Evolutionary conservation across 2,329 filamentous ascomycete genomes (phyloP).

Genomic region (Verticillium klebahnii): DNA sequence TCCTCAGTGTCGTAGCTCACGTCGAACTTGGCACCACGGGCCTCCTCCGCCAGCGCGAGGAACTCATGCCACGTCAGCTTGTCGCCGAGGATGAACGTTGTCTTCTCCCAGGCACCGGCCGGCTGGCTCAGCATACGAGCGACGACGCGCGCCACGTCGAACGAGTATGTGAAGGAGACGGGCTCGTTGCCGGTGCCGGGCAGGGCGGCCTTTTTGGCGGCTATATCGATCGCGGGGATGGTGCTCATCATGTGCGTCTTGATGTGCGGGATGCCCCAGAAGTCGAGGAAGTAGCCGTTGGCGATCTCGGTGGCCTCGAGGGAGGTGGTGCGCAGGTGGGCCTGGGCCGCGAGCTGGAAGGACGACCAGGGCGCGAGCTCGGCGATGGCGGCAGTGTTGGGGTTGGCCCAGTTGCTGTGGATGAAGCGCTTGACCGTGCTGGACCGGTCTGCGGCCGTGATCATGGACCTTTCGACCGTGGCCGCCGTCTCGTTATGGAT

Average conservation of each 20-base stretch:
- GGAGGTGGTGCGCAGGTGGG: background rate
- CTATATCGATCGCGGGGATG: conserved; percentile 1
- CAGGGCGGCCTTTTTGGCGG: background rate
- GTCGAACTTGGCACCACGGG: conserved; percentile 24
- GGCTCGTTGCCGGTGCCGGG: conserved; percentile 5
- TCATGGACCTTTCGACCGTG: conserved; percentile 33
- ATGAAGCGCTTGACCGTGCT: conserved; percentile 32
- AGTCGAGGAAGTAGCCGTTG: conserved; percentile 20
- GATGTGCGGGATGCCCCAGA: conserved; percentile 19
- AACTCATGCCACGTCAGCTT: conserved; percentile 31
- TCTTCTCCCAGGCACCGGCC: conserved; percentile 31
- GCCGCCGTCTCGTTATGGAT: conserved; percentile 22
- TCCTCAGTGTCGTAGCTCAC: conserved; percentile 25
- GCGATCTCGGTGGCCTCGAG: conserved; percentile 13
- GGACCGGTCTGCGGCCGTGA: conserved; percentile 35
- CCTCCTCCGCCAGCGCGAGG: conserved; percentile 26
- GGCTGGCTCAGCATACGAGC: conserved; percentile 28
- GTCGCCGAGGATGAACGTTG: conserved; percentile 24
- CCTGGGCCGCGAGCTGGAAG: background rate
- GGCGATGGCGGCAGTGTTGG: conserved; percentile 12
- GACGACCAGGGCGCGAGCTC: conserved; percentile 13
- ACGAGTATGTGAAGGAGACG: conserved; percentile 4
- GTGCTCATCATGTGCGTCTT: conserved; percentile 17
- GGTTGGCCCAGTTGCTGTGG: conserved; percentile 34
- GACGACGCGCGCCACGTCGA: conserved; percentile 23